Percentiles rank a stretch among this genome's conserved stretches.
phyloP scores from a whole-genome alignment of 2,329 filamentous ascomycete species.

The Scopulariopsis brevicaulis region DNA sequence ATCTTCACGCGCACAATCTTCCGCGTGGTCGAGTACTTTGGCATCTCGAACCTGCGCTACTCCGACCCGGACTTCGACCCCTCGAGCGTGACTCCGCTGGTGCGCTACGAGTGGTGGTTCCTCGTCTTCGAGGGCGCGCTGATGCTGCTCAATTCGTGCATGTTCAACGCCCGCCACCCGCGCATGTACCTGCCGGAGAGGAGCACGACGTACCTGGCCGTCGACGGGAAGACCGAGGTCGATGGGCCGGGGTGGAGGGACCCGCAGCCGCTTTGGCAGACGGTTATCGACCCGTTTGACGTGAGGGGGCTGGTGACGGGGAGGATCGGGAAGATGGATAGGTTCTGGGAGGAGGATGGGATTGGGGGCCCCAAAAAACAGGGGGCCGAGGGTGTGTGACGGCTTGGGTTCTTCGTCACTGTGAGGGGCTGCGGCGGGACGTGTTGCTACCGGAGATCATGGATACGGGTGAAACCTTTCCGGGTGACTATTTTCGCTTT shows the following conservation, averaged over 20 bases:
- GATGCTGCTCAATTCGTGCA: conserved; percentile 37
- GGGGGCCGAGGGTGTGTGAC: neutral
- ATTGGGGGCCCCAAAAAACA: conserved; percentile 24
- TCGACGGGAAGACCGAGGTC: conserved; percentile 37
- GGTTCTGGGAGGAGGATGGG: conserved; percentile 24
- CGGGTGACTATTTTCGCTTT: no score
- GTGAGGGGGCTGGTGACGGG: conserved; percentile 20
- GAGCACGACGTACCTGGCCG: conserved; percentile 35
- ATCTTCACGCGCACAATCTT: conserved; percentile 44
- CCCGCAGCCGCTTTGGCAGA: conserved; percentile 27
- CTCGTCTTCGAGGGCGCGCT: conserved; percentile 43
- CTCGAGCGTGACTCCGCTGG: conserved; percentile 24
- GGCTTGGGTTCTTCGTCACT: neutral
- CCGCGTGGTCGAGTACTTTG: conserved; percentile 48
- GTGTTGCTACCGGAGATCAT: no score
- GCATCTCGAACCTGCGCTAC: conserved; percentile 27
- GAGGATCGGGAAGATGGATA: conserved; percentile 29
- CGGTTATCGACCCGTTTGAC: conserved; percentile 30
- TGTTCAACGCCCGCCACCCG: conserved; percentile 40
- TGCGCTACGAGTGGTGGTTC: conserved; percentile 49
- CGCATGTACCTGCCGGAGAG: conserved; percentile 35
- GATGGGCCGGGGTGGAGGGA: conserved; percentile 37
- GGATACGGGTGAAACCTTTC: no score
- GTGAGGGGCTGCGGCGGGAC: no score
- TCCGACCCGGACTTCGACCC: conserved; percentile 23